Evolutionary conservation across 768 basidiomycete genomes (phyloP).

Genomic region (Leccinum boreale): DNA sequence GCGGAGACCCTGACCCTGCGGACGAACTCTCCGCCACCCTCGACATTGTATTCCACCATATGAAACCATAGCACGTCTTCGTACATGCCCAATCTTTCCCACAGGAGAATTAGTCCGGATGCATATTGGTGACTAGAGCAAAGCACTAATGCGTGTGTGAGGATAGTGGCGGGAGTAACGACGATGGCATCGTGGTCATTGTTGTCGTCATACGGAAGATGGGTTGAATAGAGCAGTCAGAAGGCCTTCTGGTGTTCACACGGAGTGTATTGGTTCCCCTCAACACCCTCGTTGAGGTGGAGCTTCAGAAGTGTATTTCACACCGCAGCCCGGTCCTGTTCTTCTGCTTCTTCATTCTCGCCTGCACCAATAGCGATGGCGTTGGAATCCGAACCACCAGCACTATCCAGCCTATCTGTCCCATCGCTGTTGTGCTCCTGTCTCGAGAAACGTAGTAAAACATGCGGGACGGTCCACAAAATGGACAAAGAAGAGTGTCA

Average conservation of each 20-base stretch:
- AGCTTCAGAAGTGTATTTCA: constrained; percentile 97
- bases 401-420: constrained; percentile 55
- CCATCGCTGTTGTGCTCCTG: constrained; percentile 76
- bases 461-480: constrained; percentile 86
- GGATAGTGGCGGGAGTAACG: constrained; percentile 9
- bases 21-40: background rate
- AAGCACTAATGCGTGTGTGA: constrained; percentile 87
- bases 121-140: constrained; percentile 85
- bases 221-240: constrained; percentile 56
- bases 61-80: constrained; percentile 92
- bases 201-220: constrained; percentile 64
- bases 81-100: constrained; percentile 95
- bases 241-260: constrained; percentile 58
- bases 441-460: constrained; percentile 86
- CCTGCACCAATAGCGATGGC: constrained; percentile 13
- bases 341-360: constrained; percentile 50
- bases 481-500: constrained; percentile 86
- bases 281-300: constrained; percentile 56
- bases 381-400: constrained; percentile 7
- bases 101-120: constrained; percentile 81
- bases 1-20: constrained; percentile 29
- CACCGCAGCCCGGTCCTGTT: constrained; percentile 72
- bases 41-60: constrained; percentile 63
- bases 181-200: too few relatives aligned
- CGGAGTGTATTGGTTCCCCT: constrained; percentile 20